Evolutionary conservation across 345 rosid species (phyloP).

Genomic region (Excoecaria agallocha): DNA sequence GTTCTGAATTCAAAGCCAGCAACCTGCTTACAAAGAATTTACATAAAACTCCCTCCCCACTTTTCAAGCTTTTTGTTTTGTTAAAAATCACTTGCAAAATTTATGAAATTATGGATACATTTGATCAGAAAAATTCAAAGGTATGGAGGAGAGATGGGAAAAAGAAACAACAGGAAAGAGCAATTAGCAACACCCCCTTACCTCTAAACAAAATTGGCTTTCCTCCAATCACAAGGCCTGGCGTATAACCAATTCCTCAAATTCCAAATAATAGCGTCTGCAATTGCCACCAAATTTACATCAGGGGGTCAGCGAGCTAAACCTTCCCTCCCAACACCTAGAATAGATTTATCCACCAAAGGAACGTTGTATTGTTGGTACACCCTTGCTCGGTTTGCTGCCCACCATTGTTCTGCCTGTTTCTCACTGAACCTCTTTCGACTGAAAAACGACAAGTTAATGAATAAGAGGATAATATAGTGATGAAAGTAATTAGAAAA

Average conservation of each 20-base stretch:
- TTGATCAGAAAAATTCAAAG: background rate
- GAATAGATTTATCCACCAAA: slow-evolving; percentile 16
- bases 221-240: slow-evolving; percentile 17
- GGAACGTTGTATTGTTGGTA: slow-evolving; percentile 27
- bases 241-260: slow-evolving; percentile 9
- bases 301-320: slow-evolving; percentile 31
- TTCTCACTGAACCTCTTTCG: slow-evolving; percentile 28
- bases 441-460: slow-evolving; percentile 14
- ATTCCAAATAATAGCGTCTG: background rate
- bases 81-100: slow-evolving; percentile 6
- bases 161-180: background rate
- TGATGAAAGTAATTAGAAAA: background rate
- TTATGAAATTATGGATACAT: slow-evolving; percentile 8
- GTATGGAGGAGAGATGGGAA: background rate
- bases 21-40: slow-evolving; percentile 39
- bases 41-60: slow-evolving; percentile 21
- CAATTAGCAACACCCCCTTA: slow-evolving; percentile 18
- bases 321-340: slow-evolving; percentile 27
- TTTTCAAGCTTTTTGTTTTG: slow-evolving; percentile 16
- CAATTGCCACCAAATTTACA: background rate
- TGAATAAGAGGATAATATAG: background rate
- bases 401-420: slow-evolving; percentile 38
- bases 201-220: slow-evolving; percentile 1
- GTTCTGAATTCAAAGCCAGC: slow-evolving; percentile 26
- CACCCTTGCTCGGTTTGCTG: slow-evolving; percentile 23